Evolutionary conservation across 2,329 filamentous ascomycete species (phyloP), one percentile per base, ranked within the genome.

Genomic region (Diaporthe vexans): DNA sequence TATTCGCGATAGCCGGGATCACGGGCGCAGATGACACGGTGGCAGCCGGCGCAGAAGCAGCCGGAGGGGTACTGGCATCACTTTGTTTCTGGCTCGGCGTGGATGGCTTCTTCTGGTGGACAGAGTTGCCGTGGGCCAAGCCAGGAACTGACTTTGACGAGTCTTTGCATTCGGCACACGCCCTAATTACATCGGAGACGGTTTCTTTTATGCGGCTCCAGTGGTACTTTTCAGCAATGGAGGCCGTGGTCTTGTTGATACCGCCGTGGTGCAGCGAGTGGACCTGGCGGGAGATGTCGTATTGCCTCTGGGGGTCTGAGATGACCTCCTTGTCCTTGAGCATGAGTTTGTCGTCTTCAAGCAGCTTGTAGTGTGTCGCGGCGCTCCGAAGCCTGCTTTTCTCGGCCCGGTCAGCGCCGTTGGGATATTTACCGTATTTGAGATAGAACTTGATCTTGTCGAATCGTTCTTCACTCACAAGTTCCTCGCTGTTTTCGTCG

Each of bases 131-230:
- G 59, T 63, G 37, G n/a, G 29, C 61, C 54, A 71, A 51, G 24
- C 52, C 58, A 29, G 19, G 51, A 24, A 46, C 51, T 43, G 88
- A 86, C 82, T 94, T 94, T 76, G 91, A 89, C 51, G 90, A 86
- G 79, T 97, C 95, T 84, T 96, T 97, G 86, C 96, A 98, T 81
- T 97, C 93, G 10, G 90, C 85, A 83, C 97, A 99, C 79, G 97
- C 96, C 79, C 94, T 93, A 83, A 98, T 98, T 79, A 98, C 95
- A 81, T 96, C 92, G 81, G 94, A 97, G 76, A 98, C 97, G 0
- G 96, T 98, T 84, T 98, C 95, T 83, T 98, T 99, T 86, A 98
- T 98, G 76, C 96, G 91, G 63, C 97, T 95, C 97, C 97, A 99
- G 84, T 98, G 97, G 82, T 96, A 98, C 80, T 93, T 94, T 81